Base-by-base conservation (phyloP, 441 rosid genomes). In the Gossypium davidsonii region DNA sequence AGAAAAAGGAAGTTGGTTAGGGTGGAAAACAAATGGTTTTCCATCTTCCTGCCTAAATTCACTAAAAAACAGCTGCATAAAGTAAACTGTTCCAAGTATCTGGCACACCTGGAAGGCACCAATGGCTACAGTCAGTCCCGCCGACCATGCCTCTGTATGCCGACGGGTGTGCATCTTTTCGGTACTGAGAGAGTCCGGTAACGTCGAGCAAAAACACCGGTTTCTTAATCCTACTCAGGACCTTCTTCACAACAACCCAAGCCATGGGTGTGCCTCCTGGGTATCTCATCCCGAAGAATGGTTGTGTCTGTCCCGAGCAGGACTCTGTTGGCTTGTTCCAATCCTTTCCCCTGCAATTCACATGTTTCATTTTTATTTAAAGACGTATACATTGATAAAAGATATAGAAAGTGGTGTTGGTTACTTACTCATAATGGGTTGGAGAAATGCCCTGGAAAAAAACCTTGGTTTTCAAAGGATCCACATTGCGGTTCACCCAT, bases 31-130 rank as follows among this genome's bases (percentile, higher is more conserved):
- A 53, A 69, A 69, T 69, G 18, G 17, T 28, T 52, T 68, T 52
- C 37, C 60, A 28, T 28, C 23, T 15, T 9, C 17, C 73, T 31
- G n/a, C 52, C 15, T 57, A 39, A 10, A 18, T 7, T 14, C 61
- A 60, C 68, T n/a, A 25, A 86, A 77, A 7, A 37, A 87, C 82
- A 65, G 83, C 66, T 3, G 88, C 80, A 72, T 86, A 90, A 31
- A 90, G 66, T 72, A 90, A 87, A 70, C 81, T 52, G 81, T 85
- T 90, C 94, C 92, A 90, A 48, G 94, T 84, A 80, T 90, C 92
- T 1, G 94, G 94, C 78, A 88, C 68, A 3, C 94, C 90, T 37
- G 92, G 94, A 28, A 90, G 85, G 74, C 94, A 90, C 94, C 94
- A 90, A 48, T 90, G 94, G 83, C 92, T 90, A 73, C 94, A 89